phyloP scores from a whole-genome alignment of 768 basidiomycete species.

The Sutorius australiensis region DNA sequence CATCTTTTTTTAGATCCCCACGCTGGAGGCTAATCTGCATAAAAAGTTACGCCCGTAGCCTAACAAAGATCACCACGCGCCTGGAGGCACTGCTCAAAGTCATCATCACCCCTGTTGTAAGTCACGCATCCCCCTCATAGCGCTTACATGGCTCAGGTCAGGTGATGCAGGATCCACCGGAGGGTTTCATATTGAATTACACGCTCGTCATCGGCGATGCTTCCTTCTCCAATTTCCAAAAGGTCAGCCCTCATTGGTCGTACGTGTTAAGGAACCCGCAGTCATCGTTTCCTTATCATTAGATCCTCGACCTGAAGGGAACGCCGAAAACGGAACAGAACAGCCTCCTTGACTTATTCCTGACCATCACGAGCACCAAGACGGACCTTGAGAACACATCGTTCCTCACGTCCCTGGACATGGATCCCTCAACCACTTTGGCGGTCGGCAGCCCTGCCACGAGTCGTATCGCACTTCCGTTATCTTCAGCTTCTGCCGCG shows the following conservation, averaged over 20 bases:
- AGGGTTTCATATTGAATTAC: constrained; percentile 95
- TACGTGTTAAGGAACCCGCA: constrained; percentile 7
- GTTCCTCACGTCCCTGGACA: constrained; percentile 90
- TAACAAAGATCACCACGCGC: constrained; percentile 75
- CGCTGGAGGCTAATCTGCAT: constrained; percentile 13
- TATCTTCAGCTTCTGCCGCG: constrained; percentile 30
- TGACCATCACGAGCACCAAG: constrained; percentile 90
- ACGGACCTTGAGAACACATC: constrained; percentile 85
- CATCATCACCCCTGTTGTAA: constrained; percentile 86
- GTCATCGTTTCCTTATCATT: constrained; percentile 2
- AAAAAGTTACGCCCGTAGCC: constrained; percentile 73
- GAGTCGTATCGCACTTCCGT: constrained; percentile 56
- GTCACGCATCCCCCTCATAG: constrained; percentile 24
- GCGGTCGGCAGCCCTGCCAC: constrained; percentile 62
- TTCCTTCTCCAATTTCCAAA: constrained; percentile 97
- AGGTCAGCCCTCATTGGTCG: constrained; percentile 47
- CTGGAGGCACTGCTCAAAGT: constrained; percentile 94
- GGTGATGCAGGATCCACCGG: constrained; percentile 71
- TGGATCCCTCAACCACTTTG: constrained; percentile 76
- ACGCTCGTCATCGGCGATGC: constrained; percentile 91
- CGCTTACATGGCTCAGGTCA: not conserved
- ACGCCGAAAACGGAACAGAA: constrained; percentile 85
- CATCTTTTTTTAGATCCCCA: not conserved
- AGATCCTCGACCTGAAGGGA: constrained; percentile 96
- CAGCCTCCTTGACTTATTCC: constrained; percentile 84